phyloP scores from a whole-genome alignment of 768 basidiomycete species.

The Xerocomellus intermedius region DNA sequence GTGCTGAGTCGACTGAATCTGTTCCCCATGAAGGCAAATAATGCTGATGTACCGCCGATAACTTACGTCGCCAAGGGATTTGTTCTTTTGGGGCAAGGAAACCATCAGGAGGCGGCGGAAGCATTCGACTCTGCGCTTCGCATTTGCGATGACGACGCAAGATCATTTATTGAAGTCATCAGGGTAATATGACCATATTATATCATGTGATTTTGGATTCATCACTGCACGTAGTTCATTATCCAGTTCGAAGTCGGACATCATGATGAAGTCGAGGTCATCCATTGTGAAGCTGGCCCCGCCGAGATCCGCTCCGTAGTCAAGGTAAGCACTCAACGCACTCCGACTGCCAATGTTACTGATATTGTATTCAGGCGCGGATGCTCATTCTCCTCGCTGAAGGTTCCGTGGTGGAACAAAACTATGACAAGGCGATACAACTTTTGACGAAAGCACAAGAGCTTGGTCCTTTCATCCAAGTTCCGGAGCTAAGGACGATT shows the following conservation, averaged over 20 bases:
- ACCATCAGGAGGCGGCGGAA: background rate
- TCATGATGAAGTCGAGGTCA: background rate
- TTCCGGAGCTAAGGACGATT: conserved; percentile 2
- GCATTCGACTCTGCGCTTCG: background rate
- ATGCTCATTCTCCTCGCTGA: conserved; percentile 3
- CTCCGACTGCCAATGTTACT: background rate
- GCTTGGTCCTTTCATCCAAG: background rate
- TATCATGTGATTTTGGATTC: background rate
- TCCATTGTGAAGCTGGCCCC: background rate
- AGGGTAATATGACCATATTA: background rate
- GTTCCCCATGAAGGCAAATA: background rate
- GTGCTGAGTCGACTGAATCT: background rate
- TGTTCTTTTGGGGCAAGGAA: background rate
- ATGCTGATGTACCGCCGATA: background rate
- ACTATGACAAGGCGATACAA: background rate
- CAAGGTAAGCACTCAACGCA: background rate
- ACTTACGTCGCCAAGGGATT: background rate
- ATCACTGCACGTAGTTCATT: background rate
- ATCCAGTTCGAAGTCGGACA: conserved; percentile 1
- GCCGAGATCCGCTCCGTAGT: background rate
- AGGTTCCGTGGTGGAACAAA: background rate
- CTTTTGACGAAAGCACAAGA: conserved; percentile 1
- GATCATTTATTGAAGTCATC: background rate
- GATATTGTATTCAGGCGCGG: background rate
- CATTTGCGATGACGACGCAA: background rate